phyloP scores from a whole-genome alignment of 129 eudicot genomes.

The Arctium lappa region DNA sequence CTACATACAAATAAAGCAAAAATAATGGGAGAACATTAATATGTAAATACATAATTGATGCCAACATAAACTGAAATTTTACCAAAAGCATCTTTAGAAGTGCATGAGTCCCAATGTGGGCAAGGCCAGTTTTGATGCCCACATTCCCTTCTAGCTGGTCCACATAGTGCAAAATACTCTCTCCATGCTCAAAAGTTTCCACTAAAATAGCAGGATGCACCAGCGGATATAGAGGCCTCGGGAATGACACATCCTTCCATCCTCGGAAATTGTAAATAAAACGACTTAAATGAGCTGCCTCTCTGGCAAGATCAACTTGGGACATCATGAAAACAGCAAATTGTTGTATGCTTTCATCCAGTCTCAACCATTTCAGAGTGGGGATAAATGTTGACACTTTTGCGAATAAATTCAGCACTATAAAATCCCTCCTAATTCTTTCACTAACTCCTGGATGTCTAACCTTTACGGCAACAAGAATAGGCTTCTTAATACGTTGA shows the following conservation, averaged over 20 bases:
- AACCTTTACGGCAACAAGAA: conserved; percentile 88
- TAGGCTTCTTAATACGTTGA: conserved; percentile 65
- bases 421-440: conserved; percentile 78
- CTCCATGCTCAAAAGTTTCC: conserved; percentile 94
- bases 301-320: conserved; percentile 98
- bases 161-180: conserved; percentile 67
- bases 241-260: conserved; percentile 95
- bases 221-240: conserved; percentile 87
- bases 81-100: conserved; percentile 96
- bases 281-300: conserved; percentile 96
- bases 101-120: conserved; percentile 92
- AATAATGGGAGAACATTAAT: neutral
- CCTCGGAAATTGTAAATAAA: conserved; percentile 80
- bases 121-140: conserved; percentile 70
- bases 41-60: neutral
- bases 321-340: conserved; percentile 96
- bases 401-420: conserved; percentile 59
- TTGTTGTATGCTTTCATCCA: conserved; percentile 88
- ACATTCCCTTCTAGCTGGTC: conserved; percentile 66
- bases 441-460: conserved; percentile 96
- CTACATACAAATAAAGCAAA: neutral
- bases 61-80: neutral
- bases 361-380: conserved; percentile 77
- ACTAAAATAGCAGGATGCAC: conserved; percentile 98
- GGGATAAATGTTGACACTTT: conserved; percentile 64